Base-by-base conservation (phyloP, 164 flowering plant genomes). In the Akebia trifoliata region DNA sequence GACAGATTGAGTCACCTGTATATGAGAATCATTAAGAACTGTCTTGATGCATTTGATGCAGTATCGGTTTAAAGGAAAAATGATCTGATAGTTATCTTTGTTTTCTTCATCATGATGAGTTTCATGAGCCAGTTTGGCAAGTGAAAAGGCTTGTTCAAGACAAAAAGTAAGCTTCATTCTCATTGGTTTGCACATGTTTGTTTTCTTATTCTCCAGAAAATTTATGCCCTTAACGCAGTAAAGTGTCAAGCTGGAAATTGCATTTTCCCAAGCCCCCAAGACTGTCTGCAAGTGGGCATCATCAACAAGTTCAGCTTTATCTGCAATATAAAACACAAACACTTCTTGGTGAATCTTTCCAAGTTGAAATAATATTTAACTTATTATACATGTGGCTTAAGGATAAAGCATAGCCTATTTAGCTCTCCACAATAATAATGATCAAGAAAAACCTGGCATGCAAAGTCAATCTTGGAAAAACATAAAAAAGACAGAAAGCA, bases 91-190 rank as follows among this genome's bases (percentile, higher is more conserved):
- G 25, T 28, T 44, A 2, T 67, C 75, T 48, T 59, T 50, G 21
- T 36, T 56, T 21, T 67, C 72, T 54, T 15, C 65, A 57, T 40
- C 65, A 60, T 20, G 44, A 50, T 70, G 74, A 57, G 66, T 56
- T 55, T 68, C 74, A 71, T 76, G 56, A 49, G 71, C 77, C 37
- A 83, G 63, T 68, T 73, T 80, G 39, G 85, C 83, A 72, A 82
- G 62, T 50, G 69, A 71, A 50, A 76, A 39, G 9, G 50, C 65
- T 68, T 85, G 83, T 47, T 85, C 95, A 56, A 92, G 69, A 62
- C 71, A 76, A 63, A 79, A 78, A 8, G 76, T 79, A 69, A 92
- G 88, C 74, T 85, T 89, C 62, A 66, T 54, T n/a, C 67, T 82
- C 56, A 76, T 63, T 56, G 81, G 56, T 70, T 78, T 81, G 35